phyloP scores from a whole-genome alignment of 192 early-diverging fungal species.

The Coemansia sp. region DNA sequence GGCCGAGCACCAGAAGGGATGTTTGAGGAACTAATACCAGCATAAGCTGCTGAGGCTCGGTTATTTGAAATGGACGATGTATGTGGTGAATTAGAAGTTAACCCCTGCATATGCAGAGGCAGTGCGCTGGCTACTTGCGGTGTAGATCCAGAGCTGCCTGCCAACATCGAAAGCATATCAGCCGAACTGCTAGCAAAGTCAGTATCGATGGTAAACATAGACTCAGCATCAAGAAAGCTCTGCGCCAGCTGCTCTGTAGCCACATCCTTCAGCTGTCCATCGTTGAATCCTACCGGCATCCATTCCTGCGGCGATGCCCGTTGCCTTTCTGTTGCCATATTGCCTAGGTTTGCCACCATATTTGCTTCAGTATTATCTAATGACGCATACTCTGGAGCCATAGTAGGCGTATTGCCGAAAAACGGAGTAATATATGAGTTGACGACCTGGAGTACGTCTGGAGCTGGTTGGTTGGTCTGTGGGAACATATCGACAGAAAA shows the following conservation, averaged over 20 bases:
- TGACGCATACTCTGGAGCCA: slow-evolving; percentile 21
- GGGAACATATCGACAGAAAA: slow-evolving; percentile 50
- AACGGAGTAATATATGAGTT: slow-evolving; percentile 46
- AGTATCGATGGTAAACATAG: slow-evolving; percentile 17
- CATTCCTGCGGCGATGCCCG: slow-evolving; percentile 12
- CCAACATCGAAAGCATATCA: slow-evolving; percentile 8
- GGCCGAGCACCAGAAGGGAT: background rate
- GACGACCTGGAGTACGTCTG: slow-evolving; percentile 31
- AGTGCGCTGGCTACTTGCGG: slow-evolving; percentile 2
- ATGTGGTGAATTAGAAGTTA: background rate
- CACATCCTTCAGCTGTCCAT: slow-evolving; percentile 1
- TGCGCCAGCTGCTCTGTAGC: slow-evolving; percentile 8
- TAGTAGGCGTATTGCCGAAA: slow-evolving; percentile 8
- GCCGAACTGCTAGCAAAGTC: background rate
- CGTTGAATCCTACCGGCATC: slow-evolving; percentile 31
- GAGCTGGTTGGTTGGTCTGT: slow-evolving; percentile 20
- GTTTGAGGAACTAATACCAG: background rate
- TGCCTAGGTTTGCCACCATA: slow-evolving; percentile 45
- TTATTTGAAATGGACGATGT: too few relatives aligned
- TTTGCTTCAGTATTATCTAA: slow-evolving; percentile 34
- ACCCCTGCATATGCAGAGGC: slow-evolving; percentile 5
- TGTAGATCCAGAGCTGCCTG: slow-evolving; percentile 1
- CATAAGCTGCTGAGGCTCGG: background rate
- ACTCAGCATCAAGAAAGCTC: slow-evolving; percentile 31
- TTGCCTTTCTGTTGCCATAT: slow-evolving; percentile 16